phyloP scores from a whole-genome alignment of 345 rosid genomes.

The Populus davidiana region DNA sequence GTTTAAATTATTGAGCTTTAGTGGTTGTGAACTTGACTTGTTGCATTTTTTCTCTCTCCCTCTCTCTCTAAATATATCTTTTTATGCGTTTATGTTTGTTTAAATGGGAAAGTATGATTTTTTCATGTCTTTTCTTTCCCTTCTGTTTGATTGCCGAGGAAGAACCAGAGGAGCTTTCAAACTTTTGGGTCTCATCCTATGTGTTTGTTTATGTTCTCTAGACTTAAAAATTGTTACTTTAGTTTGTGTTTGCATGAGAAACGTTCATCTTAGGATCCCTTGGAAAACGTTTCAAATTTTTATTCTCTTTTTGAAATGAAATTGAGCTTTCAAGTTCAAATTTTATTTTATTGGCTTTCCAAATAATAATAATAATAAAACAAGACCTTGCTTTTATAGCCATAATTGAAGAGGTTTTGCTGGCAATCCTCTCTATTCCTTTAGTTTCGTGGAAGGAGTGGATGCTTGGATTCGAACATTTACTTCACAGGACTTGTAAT shows the following conservation, averaged over 20 bases:
- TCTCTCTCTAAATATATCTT: background rate
- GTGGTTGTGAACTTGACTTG: conserved; percentile 9
- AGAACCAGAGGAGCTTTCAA: no score
- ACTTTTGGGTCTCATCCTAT: no score
- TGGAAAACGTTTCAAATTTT: background rate
- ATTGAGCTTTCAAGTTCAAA: background rate
- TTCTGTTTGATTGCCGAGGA: no score
- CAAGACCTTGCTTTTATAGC: background rate
- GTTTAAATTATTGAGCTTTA: background rate
- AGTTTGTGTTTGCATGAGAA: no score
- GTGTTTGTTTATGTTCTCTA: no score
- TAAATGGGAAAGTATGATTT: no score
- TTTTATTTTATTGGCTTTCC: background rate
- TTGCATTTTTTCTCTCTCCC: background rate
- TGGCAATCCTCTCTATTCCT: background rate
- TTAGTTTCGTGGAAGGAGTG: background rate
- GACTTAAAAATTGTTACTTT: no score
- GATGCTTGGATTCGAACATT: background rate
- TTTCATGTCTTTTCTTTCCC: no score
- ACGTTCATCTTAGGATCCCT: background rate
- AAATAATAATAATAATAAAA: no score
- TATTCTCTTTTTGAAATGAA: no score
- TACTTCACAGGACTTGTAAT: background rate
- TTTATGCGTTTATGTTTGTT: no score
- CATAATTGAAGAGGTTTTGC: background rate